Base-by-base conservation (phyloP, 2,329 filamentous ascomycete species). In the Phyllosticta citrichinensis region DNA sequence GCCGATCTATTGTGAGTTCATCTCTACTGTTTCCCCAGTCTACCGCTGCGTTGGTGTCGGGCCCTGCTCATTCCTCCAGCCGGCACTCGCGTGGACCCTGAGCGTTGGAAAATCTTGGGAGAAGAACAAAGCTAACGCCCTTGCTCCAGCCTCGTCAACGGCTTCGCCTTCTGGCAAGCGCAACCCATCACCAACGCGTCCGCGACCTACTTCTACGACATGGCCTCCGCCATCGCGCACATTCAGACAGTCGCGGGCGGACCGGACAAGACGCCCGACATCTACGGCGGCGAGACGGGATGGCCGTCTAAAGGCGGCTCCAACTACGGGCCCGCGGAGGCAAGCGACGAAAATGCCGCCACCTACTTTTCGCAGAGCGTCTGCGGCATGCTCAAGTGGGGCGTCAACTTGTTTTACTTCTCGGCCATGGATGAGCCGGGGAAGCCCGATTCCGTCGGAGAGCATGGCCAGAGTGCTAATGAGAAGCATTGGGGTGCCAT, bases 161-260 rank as follows among this genome's bases (percentile, higher is more conserved):
- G 84, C 25, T 89, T 89, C 70, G 81, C 83, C 33, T 89, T 87
- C 79, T 89, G 87, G 87, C 87, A 89, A 72, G 84, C 81, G 52
- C 80, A 81, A 69, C 75, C 75, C 54, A 81, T 81, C 64, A 74
- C 76, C 61, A 83, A 86, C 67, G 82, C 83, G 35, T 82, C 82
- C 51, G 73, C 79, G 62, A 84, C 81, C 58, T 88, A 87, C 76
- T 83, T 88, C 66, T 81, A 87, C 67, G 86, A 88, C 68, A 83
- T 88, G 71, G 78, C 79, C 67, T 82, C 85, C 72, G 86, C 85
- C 24, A 80, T 86, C 65, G 75, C 74, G 17, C 85, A 83, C 68
- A 83, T 89, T 64, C 83, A 87, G 74, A 70, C 77, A 62, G 65
- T 86, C 59, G 80, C 81, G 35, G 83, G 83, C 33, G 76, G 76